These are phyloP conservation scores for Aureobasidium sp. DNA, from an alignment of 2,329 filamentous ascomycete genomes.

Conservation along the genomic window DNA sequence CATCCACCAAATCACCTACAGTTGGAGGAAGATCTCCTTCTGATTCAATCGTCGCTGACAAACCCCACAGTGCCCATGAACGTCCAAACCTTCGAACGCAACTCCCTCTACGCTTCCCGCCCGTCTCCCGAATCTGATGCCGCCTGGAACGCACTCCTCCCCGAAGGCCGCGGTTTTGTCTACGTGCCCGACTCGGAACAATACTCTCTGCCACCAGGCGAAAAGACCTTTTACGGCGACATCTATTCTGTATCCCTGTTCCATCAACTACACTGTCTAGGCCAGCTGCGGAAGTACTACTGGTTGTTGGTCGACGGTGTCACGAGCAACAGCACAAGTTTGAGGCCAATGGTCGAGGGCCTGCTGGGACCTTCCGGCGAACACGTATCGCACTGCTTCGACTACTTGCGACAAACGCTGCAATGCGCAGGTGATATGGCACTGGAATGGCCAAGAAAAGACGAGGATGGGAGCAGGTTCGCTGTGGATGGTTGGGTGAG, in stretches of 20 bases:
- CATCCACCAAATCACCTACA: too few species aligned
- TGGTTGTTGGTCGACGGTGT: conserved; percentile 20
- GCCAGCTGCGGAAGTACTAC: conserved; percentile 23
- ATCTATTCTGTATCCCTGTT: conserved; percentile 29
- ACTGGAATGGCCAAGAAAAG: conserved; percentile 24
- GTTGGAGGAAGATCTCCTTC: too few species aligned
- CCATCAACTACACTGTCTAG: conserved; percentile 29
- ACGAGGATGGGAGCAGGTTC: conserved; percentile 21
- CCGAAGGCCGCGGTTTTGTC: conserved; percentile 27
- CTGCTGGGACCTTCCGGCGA: conserved; percentile 16
- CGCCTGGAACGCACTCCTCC: conserved; percentile 23
- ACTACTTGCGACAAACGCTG: conserved; percentile 23
- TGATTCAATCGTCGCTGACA: too few species aligned
- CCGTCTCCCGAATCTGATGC: conserved; percentile 20
- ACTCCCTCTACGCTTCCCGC: conserved; percentile 20
- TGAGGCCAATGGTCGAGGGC: conserved; percentile 17
- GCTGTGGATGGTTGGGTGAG: conserved; percentile 27
- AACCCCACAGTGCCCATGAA: conserved; percentile 15
- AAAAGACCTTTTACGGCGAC: conserved; percentile 19
- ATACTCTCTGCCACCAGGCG: conserved; percentile 22
- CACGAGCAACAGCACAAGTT: conserved; percentile 17
- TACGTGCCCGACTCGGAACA: conserved; percentile 19
- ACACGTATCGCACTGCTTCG: conserved; percentile 24
- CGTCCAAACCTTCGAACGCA: conserved; percentile 19
- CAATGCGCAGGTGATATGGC: conserved; percentile 24